A percentile compares a stretch with the other conserved stretches of the same genome.
Evolutionary conservation across 2,329 filamentous ascomycete genomes (phyloP).

Genomic region (Xylaria sp.): DNA sequence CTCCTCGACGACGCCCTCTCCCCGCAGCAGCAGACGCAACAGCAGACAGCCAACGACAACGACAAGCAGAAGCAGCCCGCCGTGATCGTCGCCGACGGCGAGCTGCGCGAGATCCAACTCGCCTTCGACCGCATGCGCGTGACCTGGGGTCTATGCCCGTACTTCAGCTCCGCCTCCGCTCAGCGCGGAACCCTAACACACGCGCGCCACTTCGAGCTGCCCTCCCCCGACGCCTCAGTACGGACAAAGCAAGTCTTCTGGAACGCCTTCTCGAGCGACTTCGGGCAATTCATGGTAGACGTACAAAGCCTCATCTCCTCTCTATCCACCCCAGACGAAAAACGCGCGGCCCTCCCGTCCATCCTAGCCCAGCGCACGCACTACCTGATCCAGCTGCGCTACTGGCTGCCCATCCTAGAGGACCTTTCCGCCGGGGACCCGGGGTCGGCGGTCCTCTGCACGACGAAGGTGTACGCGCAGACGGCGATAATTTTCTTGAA

Average conservation of each 20-base stretch:
- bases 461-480: conserved; percentile 37
- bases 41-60: too few relatives aligned
- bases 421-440: conserved; percentile 29
- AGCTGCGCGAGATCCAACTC: conserved; percentile 37
- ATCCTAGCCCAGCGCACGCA: conserved; percentile 28
- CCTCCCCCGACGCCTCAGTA: conserved; percentile 31
- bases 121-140: conserved; percentile 41
- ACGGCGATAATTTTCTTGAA: conserved; percentile 37
- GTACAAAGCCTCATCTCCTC: conserved; percentile 30
- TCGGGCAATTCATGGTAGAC: conserved; percentile 42
- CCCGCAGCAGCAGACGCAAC: conserved; percentile 10
- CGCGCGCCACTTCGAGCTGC: conserved; percentile 23
- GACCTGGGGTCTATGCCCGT: conserved; percentile 42
- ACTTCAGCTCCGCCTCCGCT: conserved; percentile 31
- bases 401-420: conserved; percentile 39
- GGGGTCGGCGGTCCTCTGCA: conserved; percentile 22
- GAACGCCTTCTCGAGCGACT: conserved; percentile 38
- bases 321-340: not conserved
- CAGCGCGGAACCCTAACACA: not conserved
- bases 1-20: conserved; percentile 36
- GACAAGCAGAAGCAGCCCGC: conserved; percentile 11
- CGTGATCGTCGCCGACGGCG: conserved; percentile 29
- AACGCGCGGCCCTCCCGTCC: conserved; percentile 5
- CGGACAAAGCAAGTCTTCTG: conserved; percentile 36
- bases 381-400: conserved; percentile 32